phyloP scores from a whole-genome alignment of 257 asterid species.

The Nicotiana knightiana region DNA sequence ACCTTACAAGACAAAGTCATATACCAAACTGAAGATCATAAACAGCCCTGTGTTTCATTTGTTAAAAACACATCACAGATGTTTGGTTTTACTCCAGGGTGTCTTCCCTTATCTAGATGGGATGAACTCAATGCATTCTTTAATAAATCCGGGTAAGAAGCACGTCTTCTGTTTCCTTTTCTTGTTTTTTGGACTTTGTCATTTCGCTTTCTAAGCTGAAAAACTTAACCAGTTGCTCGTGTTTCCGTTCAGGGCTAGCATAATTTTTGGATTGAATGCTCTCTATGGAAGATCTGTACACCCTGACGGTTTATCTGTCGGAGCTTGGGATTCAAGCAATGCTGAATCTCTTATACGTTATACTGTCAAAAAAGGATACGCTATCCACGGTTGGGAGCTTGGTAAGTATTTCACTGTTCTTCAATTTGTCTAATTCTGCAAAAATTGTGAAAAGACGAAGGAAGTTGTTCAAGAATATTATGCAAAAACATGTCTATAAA shows the following conservation, averaged over 20 bases:
- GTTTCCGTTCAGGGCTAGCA: slow-evolving; percentile 43
- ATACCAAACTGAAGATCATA: slow-evolving; percentile 50
- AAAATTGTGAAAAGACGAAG: not conserved
- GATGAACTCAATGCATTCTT: slow-evolving; percentile 66
- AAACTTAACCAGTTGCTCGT: not conserved
- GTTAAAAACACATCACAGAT: slow-evolving; percentile 38
- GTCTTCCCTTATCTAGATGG: slow-evolving; percentile 82
- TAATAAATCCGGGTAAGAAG: slow-evolving; percentile 54
- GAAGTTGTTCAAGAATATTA: not conserved
- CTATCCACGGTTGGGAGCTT: slow-evolving; percentile 70
- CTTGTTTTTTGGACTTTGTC: not conserved
- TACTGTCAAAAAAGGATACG: slow-evolving; percentile 54
- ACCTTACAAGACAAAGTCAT: slow-evolving; percentile 74
- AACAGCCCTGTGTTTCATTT: slow-evolving; percentile 50
- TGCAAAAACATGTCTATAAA: not conserved
- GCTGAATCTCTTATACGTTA: slow-evolving; percentile 59
- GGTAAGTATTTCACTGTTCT: slow-evolving; percentile 31
- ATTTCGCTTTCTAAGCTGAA: not conserved
- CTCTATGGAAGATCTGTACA: slow-evolving; percentile 45
- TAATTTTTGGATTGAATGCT: slow-evolving; percentile 67
- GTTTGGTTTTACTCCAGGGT: slow-evolving; percentile 60
- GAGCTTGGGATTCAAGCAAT: slow-evolving; percentile 60
- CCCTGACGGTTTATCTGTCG: slow-evolving; percentile 30
- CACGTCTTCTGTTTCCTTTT: not conserved
- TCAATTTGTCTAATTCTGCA: not conserved